These are phyloP conservation scores for Jasminum sambac DNA, from an alignment of 257 asterid species.

Conservation along the genomic window DNA sequence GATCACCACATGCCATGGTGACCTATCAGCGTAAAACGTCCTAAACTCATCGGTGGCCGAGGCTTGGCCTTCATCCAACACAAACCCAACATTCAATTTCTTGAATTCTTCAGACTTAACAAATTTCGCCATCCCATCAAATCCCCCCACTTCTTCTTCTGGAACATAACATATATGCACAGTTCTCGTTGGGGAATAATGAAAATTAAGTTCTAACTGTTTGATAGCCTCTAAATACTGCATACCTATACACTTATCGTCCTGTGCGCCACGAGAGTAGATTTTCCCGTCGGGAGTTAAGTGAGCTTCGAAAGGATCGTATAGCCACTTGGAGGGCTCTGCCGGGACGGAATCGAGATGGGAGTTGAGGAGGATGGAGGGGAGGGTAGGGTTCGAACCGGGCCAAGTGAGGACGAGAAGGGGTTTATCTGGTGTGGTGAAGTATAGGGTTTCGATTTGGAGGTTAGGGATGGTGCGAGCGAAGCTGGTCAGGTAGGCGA, in stretches of 20 bases:
- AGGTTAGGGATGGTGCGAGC: conserved; percentile 67
- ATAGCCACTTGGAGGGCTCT: conserved; percentile 76
- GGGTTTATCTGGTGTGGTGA: conserved; percentile 61
- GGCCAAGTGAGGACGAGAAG: conserved; percentile 71
- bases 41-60: conserved; percentile 74
- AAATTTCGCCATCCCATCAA: conserved; percentile 82
- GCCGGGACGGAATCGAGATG: conserved; percentile 96
- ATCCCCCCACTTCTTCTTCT: conserved; percentile 85
- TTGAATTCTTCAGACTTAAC: conserved; percentile 52
- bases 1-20: conserved; percentile 85
- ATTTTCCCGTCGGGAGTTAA: conserved; percentile 55
- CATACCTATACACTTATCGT: conserved; percentile 81
- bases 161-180: conserved; percentile 76
- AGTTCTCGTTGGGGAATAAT: conserved; percentile 49
- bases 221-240: conserved; percentile 81
- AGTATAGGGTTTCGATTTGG: conserved; percentile 33
- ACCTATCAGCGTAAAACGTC: conserved; percentile 82
- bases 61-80: conserved; percentile 94
- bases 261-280: conserved; percentile 93
- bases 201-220: conserved; percentile 25
- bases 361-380: conserved; percentile 74
- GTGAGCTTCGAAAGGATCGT: conserved; percentile 78
- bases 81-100: conserved; percentile 69
- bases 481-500: conserved; percentile 56
- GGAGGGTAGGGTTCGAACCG: conserved; percentile 77